Conservation (phyloP, 768 basidiomycete species). For the Tylopilus subfusipes region DNA sequence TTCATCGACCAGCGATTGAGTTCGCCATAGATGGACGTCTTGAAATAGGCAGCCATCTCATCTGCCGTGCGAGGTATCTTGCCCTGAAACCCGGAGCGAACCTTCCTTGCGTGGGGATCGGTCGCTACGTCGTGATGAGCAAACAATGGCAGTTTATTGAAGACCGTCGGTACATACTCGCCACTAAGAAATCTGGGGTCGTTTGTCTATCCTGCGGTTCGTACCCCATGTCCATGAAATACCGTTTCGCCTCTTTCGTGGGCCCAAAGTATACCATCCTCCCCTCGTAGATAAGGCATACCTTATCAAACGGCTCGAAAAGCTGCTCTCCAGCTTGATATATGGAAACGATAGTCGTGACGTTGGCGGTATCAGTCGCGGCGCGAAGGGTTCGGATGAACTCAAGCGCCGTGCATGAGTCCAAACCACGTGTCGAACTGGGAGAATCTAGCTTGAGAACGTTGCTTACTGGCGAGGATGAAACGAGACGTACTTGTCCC, state of each 20-base stretch:
- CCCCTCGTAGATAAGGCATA: constrained; percentile 56
- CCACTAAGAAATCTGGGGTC: constrained; percentile 58
- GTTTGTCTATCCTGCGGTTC: constrained; percentile 56
- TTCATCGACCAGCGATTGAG: constrained; percentile 46
- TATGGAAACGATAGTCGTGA: constrained; percentile 71
- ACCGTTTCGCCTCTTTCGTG: constrained; percentile 48
- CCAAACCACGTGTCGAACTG: constrained; percentile 64
- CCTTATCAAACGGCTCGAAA: constrained; percentile 59
- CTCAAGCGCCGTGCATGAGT: constrained; percentile 69
- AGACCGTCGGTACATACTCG: background rate
- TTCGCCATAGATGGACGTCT: constrained; percentile 36
- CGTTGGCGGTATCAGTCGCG: constrained; percentile 52
- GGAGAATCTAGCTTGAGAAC: background rate
- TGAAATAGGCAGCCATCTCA: constrained; percentile 30
- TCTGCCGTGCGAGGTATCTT: constrained; percentile 14
- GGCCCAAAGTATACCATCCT: constrained; percentile 60
- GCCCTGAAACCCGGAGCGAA: constrained; percentile 37
- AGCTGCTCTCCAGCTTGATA: constrained; percentile 79
- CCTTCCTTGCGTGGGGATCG: constrained; percentile 54
- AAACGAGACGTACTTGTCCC: constrained; percentile 63
- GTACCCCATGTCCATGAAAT: constrained; percentile 59
- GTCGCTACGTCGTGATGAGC: constrained; percentile 36
- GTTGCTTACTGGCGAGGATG: background rate
- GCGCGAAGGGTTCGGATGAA: constrained; percentile 65
- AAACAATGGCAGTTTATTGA: background rate